Base-by-base conservation (phyloP, 208 protist genomes). In the Acanthamoeba lugdunensis region DNA sequence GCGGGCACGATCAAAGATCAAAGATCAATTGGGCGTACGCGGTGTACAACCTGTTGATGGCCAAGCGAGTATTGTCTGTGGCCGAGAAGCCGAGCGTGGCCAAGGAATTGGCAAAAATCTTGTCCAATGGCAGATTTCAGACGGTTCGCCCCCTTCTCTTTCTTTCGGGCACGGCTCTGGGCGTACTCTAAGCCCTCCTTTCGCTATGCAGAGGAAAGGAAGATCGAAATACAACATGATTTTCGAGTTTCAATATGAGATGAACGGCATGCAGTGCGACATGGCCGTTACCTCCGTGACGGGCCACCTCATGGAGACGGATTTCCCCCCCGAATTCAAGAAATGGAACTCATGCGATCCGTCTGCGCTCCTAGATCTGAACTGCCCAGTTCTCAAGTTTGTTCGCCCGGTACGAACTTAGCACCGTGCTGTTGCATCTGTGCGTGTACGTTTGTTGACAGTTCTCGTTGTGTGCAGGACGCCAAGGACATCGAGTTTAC, bases 201-300 rank as follows among this genome's bases (percentile, higher is more conserved):
- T 77, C 21, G 48, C 58, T 84, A 61, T 82, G 48, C 41, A 94
- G 94, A 95, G 95, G 61, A 16, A 94, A 54, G 97, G 96, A 28
- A 45, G 91, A 69, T 97, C 95, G 28, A 84, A 94, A 52, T 98
- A 95, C 85, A 97, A 98, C 94, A 25, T 23, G 52, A 69, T 98
- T 13, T 98, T 94, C 85, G 97, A 98, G 84, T 99, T 93, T 93
- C 95, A 52, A 95, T 98, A 95, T 96, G 97, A 94, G 96, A 97
- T 97, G 4, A 79, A 56, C 21, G 90, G 90, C 13, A 65, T 37
- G 14, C 45, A 21, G 45, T 81, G 69, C 69, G 50, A 96, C 94
- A 98, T 99, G 97, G 90, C 98, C 30, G 97, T 99, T 28, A 99
- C 99, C 18, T 99, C 98, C 30, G 99, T 99, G 11, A 94, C 96